Base-by-base conservation (phyloP, 2,329 filamentous ascomycete genomes). In the Aspergillus sojae region DNA sequence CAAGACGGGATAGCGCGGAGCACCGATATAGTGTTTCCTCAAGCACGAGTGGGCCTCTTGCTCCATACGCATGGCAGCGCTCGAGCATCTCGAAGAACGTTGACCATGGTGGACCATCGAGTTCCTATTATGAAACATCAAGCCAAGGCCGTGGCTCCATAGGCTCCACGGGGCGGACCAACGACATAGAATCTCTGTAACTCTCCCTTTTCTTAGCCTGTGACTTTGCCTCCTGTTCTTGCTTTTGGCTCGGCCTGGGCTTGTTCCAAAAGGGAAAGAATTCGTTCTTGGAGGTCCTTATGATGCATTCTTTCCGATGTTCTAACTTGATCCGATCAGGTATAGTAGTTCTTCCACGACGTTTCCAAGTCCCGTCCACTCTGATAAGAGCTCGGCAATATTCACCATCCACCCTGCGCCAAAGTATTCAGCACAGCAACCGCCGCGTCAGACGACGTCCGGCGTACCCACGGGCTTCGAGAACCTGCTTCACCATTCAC, bases 401-500 rank as follows among this genome's bases (percentile, higher is more conserved):
- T n/a, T 64, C 28, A 58, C 63, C 54, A 64, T 60, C 50, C 52
- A 62, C 10, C 54, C 61, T 19, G 46, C 58, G 12, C 30, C 66
- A 48, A 67, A 65, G 53, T 62, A 68, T 39, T 60, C 60, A 32
- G 56, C 65, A 7, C 67, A 70, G 57, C 65, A 65, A 26, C 59
- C 41, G 16, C 64, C 66, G 58, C 65, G 65, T 14, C 64, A 65
- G 43, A 48, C 63, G n/a, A 65, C 61, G 48, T 67, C 72, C 57
- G 70, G 74, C 41, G 72, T 78, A 63, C 77, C 77, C 19, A 70
- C 72, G 21, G 77, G 77, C 26, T 78, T 80, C 58, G 76, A 75
- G 59, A 76, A 73, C 34, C 68, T 79, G 34, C 72, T 79, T 26
- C 72, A 79, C 56, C 77, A 75, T 34, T 67, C 67, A 1, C 63